A percentile compares a stretch with the other conserved stretches of the same genome.
Conservation (phyloP, 345 rosid species). For the Populus davidiana region DNA sequence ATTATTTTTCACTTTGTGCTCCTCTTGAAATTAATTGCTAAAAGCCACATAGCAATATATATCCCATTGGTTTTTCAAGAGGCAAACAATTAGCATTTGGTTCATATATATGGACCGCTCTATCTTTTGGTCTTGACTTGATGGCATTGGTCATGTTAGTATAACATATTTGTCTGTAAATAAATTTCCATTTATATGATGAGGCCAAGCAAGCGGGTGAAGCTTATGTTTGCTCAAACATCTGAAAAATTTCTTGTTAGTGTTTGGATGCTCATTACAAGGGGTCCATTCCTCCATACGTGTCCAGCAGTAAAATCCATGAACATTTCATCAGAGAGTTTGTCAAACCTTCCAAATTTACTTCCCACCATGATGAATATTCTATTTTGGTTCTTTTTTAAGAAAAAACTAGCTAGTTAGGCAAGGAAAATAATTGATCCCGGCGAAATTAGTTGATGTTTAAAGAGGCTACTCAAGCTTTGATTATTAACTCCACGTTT, state of each 20-base stretch:
- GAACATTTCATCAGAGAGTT: neutral
- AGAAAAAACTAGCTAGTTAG: no score
- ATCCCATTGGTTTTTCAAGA: slow-evolving; percentile 5
- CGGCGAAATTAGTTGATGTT: no score
- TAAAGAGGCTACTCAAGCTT: no score
- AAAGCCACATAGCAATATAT: neutral
- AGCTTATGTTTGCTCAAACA: slow-evolving; percentile 19
- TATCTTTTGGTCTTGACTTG: slow-evolving; percentile 6
- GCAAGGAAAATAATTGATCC: no score
- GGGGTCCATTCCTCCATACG: slow-evolving; percentile 12
- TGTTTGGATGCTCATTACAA: slow-evolving; percentile 10
- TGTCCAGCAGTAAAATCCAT: neutral
- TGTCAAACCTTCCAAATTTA: neutral
- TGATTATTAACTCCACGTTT: no score
- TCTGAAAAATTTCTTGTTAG: slow-evolving; percentile 4
- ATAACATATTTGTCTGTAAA: neutral
- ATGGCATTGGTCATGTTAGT: slow-evolving; percentile 13
- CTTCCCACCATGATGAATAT: neutral
- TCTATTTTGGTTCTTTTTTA: neutral
- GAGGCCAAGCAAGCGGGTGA: slow-evolving; percentile 5
- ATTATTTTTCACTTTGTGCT: neutral
- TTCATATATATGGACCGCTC: neutral
- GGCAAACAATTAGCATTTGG: slow-evolving; percentile 8
- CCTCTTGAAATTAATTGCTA: neutral
- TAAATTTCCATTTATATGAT: slow-evolving; percentile 7